phyloP scores from a whole-genome alignment of 306 rosid genomes.

The Mucuna pruriens region DNA sequence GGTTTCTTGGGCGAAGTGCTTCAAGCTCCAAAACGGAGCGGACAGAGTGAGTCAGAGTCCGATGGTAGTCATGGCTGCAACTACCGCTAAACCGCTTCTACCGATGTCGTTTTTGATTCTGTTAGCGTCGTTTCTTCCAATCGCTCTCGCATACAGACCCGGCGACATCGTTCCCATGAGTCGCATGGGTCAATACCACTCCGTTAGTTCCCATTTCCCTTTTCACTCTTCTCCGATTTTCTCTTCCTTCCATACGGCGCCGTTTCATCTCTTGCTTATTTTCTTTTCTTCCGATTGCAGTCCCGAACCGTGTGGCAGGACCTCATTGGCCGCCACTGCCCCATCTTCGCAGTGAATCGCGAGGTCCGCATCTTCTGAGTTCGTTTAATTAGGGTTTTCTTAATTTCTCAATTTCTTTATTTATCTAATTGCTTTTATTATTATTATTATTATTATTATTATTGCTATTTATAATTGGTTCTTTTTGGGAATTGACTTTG shows the following conservation, averaged over 20 bases:
- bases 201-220: constrained; percentile 54
- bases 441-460: background rate
- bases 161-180: constrained; percentile 95
- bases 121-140: constrained; percentile 34
- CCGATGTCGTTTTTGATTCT: constrained; percentile 32
- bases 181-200: constrained; percentile 97
- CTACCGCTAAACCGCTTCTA: constrained; percentile 35
- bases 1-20: background rate
- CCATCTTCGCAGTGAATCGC: constrained; percentile 87
- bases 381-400: constrained; percentile 43
- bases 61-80: constrained; percentile 43
- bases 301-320: constrained; percentile 93
- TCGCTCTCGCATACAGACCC: constrained; percentile 65
- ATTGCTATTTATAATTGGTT: background rate
- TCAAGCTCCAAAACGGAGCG: background rate
- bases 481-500: constrained; percentile 22
- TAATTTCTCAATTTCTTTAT: background rate
- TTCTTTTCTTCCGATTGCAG: constrained; percentile 46
- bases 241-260: background rate
- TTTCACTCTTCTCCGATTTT: background rate
- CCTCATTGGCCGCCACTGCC: constrained; percentile 92
- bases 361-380: constrained; percentile 61
- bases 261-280: background rate
- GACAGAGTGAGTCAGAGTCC: background rate
- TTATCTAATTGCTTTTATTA: no score